Evolutionary conservation across 345 rosid species (phyloP).

Genomic region (Arabis alpina): DNA sequence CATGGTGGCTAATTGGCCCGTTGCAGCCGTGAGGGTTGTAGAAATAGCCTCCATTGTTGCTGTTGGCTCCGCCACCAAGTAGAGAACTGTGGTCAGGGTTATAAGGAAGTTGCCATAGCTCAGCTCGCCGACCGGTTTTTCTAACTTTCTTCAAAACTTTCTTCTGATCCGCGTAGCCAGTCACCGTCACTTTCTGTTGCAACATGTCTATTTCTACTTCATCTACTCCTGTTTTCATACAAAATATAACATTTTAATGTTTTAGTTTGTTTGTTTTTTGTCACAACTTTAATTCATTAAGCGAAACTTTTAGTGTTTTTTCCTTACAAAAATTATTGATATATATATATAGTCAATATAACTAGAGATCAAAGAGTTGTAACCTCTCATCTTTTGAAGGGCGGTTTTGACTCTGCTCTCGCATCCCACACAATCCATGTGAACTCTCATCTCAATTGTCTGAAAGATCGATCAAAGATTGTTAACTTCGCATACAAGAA

Average conservation of each 20-base stretch:
- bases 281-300: no score
- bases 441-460: conserved; percentile 84
- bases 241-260: background rate
- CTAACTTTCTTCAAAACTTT: conserved; percentile 73
- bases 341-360: background rate
- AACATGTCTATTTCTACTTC: conserved; percentile 70
- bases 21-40: conserved; percentile 64
- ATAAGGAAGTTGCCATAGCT: conserved; percentile 85
- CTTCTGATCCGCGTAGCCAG: conserved; percentile 80
- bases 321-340: no score
- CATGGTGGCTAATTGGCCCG: conserved; percentile 55
- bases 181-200: conserved; percentile 79
- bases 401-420: conserved; percentile 65
- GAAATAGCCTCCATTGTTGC: conserved; percentile 40
- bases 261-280: background rate
- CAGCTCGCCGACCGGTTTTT: conserved; percentile 77
- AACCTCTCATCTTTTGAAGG: conserved; percentile 76
- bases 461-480: conserved; percentile 33
- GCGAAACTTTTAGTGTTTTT: no score
- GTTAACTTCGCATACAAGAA: background rate
- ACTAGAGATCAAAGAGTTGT: background rate
- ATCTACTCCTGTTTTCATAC: conserved; percentile 63
- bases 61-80: conserved; percentile 31
- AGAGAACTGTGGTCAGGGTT: conserved; percentile 52
- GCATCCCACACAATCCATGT: conserved; percentile 88